Evolutionary conservation across 805 yeast species (phyloP).

Genomic region (Pichia sporocuriosa): DNA sequence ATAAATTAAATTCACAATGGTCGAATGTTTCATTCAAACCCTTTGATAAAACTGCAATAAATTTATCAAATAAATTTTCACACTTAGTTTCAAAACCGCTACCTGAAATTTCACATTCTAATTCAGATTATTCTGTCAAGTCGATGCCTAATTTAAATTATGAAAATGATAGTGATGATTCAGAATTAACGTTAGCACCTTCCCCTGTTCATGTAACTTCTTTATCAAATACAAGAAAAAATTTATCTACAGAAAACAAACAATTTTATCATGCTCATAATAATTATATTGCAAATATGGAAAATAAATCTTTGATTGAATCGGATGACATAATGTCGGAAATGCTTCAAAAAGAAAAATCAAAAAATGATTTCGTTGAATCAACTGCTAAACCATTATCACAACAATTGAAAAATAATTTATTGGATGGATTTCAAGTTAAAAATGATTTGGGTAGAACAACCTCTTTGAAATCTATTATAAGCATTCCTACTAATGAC

Average conservation of each 20-base stretch:
- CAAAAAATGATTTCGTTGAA: slow-evolving; percentile 16
- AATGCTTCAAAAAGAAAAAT: slow-evolving; percentile 11
- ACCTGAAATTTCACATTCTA: slow-evolving; percentile 32
- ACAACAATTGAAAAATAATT: slow-evolving; percentile 4
- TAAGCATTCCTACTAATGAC: slow-evolving; percentile 25
- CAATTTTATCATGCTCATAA: slow-evolving; percentile 24
- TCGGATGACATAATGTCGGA: slow-evolving; percentile 13
- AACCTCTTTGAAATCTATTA: slow-evolving; percentile 23
- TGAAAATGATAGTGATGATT: slow-evolving; percentile 14
- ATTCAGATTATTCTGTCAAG: slow-evolving; percentile 26
- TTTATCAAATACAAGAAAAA: neutral
- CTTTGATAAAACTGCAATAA: slow-evolving; percentile 1
- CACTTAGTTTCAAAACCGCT: slow-evolving; percentile 24
- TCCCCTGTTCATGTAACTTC: slow-evolving; percentile 16
- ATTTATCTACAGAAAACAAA: slow-evolving; percentile 8
- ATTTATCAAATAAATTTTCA: neutral
- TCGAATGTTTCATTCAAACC: slow-evolving; percentile 2
- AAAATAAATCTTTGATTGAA: slow-evolving; percentile 18
- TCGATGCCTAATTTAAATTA: slow-evolving; percentile 23
- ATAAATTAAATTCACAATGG: neutral
- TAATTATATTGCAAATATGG: slow-evolving; percentile 22
- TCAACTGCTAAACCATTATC: slow-evolving; percentile 1
- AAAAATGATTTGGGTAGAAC: slow-evolving; percentile 22
- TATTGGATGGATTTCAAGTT: slow-evolving; percentile 21
- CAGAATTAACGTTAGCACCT: slow-evolving; percentile 25